Conservation (phyloP, 768 basidiomycete species). For the Pisolithus marmoratus region DNA sequence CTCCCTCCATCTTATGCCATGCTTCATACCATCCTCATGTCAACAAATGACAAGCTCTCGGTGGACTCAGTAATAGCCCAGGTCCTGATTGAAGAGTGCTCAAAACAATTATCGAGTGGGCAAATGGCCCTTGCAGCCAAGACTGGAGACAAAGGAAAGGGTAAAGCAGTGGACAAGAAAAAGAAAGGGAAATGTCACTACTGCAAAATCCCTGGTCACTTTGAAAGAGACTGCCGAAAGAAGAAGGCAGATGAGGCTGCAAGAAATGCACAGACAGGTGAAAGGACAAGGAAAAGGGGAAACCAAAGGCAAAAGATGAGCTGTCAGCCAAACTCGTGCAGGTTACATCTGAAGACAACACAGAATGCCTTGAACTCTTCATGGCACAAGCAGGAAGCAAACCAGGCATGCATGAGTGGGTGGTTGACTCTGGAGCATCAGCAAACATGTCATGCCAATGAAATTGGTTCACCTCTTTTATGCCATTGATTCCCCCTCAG, state of each 20-base stretch:
- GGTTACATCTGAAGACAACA: neutral
- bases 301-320: neutral
- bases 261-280: neutral
- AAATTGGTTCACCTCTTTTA: conserved; percentile 1
- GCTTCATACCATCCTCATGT: conserved; percentile 17
- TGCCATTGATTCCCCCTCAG: neutral
- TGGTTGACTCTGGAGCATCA: too few species aligned
- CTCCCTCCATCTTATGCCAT: conserved; percentile 15
- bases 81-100: neutral
- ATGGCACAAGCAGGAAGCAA: neutral
- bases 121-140: neutral
- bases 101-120: neutral
- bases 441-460: neutral
- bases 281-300: neutral
- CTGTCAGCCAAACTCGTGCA: neutral
- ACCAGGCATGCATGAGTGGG: too few species aligned
- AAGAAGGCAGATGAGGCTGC: neutral
- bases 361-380: neutral
- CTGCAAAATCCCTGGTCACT: neutral
- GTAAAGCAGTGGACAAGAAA: neutral
- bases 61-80: neutral
- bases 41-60: neutral
- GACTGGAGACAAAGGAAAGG: neutral
- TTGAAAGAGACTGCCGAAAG: neutral
- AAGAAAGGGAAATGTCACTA: neutral